phyloP scores from a whole-genome alignment of 805 yeast genomes.

The Wickerhamiella siamensis region DNA sequence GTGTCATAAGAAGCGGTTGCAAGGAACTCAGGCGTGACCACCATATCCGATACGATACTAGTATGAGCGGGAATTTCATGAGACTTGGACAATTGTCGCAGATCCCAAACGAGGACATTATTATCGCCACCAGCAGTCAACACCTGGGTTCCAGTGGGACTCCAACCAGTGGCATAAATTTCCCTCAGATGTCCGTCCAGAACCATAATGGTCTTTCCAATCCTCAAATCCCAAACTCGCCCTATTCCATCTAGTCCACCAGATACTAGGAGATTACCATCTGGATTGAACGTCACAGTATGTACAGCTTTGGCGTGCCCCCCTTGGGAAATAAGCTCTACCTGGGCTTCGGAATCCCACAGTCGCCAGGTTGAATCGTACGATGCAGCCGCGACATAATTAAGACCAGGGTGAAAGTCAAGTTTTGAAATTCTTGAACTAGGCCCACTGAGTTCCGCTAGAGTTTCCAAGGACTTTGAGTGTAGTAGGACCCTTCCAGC shows the following conservation, averaged over 20 bases:
- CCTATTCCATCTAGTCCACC: slow-evolving; percentile 70
- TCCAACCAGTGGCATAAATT: slow-evolving; percentile 58
- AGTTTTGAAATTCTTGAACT: slow-evolving; percentile 44
- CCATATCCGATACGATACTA: slow-evolving; percentile 52
- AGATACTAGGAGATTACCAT: slow-evolving; percentile 61
- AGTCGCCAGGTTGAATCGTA: slow-evolving; percentile 78
- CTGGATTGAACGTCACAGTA: slow-evolving; percentile 39
- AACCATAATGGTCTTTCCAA: slow-evolving; percentile 49
- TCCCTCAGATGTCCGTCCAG: slow-evolving; percentile 61
- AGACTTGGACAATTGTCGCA: slow-evolving; percentile 35
- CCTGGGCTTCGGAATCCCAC: slow-evolving; percentile 50
- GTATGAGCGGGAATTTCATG: slow-evolving; percentile 60
- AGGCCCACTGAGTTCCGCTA: slow-evolving; percentile 30
- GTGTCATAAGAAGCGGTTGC: slow-evolving; percentile 47
- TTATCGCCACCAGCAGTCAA: slow-evolving; percentile 81
- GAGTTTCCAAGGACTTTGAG: slow-evolving; percentile 15
- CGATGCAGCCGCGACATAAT: slow-evolving; percentile 52
- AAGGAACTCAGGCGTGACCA: slow-evolving; percentile 33
- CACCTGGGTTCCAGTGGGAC: slow-evolving; percentile 58
- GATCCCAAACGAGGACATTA: slow-evolving; percentile 71
- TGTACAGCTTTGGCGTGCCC: slow-evolving; percentile 73
- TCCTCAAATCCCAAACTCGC: slow-evolving; percentile 71
- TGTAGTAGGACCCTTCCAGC: slow-evolving; percentile 23
- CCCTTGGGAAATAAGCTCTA: slow-evolving; percentile 54
- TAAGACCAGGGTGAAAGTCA: slow-evolving; percentile 50